Percentiles rank a stretch among this genome's conserved stretches.
Evolutionary conservation across 345 rosid species (phyloP).

Genomic region (Combretum micranthum): DNA sequence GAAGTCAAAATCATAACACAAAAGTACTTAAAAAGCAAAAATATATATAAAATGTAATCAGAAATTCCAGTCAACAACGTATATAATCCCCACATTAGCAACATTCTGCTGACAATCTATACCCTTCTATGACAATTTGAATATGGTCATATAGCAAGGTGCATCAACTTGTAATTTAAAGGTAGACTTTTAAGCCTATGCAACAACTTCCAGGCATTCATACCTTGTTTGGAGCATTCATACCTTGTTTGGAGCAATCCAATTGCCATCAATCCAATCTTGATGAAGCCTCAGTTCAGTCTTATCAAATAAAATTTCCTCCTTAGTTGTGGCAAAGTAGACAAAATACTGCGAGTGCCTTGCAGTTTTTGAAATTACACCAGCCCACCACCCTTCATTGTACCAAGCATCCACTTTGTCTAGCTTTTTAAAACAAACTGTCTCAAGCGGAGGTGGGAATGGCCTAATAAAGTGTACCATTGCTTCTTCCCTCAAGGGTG

Average conservation of each 20-base stretch:
- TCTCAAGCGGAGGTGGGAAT: conserved; percentile 28
- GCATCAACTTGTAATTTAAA: too few species aligned
- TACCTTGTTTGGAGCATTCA: conserved; percentile 2
- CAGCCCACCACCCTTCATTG: conserved; percentile 62
- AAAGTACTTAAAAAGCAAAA: too few species aligned
- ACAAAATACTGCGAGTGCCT: conserved; percentile 22
- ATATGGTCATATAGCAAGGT: too few species aligned
- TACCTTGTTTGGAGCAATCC: conserved; percentile 43
- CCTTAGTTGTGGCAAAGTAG: conserved; percentile 27
- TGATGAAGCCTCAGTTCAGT: conserved; percentile 40
- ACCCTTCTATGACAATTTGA: too few species aligned
- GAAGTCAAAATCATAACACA: too few species aligned
- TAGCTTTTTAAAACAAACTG: conserved; percentile 14
- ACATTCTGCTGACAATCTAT: too few species aligned
- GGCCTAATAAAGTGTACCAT: conserved; percentile 34
- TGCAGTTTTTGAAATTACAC: conserved; percentile 31
- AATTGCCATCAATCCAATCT: conserved; percentile 44
- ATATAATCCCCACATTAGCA: too few species aligned
- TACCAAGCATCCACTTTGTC: conserved; percentile 57
- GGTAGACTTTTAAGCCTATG: too few species aligned
- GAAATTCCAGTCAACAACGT: too few species aligned
- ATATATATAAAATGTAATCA: too few species aligned
- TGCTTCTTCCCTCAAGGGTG: conserved; percentile 37
- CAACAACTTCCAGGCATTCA: neutral
- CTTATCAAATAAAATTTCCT: conserved; percentile 24